Base-by-base conservation (phyloP, 2,329 filamentous ascomycete genomes). In the Ophiostoma ips region DNA sequence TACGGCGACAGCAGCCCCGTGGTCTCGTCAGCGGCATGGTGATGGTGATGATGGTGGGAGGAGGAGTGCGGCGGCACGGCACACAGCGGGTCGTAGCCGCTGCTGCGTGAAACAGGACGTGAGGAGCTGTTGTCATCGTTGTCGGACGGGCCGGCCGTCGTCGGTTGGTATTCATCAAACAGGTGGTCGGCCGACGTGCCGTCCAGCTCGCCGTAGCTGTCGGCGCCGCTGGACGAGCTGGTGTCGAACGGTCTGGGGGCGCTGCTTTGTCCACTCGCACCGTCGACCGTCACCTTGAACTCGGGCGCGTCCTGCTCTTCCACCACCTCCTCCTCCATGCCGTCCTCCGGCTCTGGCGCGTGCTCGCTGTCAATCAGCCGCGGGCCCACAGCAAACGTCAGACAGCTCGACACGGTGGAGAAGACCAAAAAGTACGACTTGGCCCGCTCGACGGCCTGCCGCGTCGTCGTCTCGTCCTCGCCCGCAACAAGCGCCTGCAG, bases 341-440 rank as follows among this genome's bases (percentile, higher is more conserved):
- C 38, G 24, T 43, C 40, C 10, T n/a, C 16, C 8, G 40, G 15
- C 33, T 46, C 44, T 3, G 67, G 64, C 1, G 60, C 61, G 47
- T 66, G 59, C 50, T 68, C 65, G 43, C 60, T 62, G 55, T 75
- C 72, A 44, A 83, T 68, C 36, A 83, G 64, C 12, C 71, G 66
- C 1, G 79, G 79, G 0, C 79, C 80, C 3, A 83, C 64, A 0
- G 76, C 76, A 59, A 83, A 84, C 0, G 79, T 83, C 52, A 83
- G 62, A 48, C 72, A 76, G 57, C 79, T 81, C 38, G 71, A 73
- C 10, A 83, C 68, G 50, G 81, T 81, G 3, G 79, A 72, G 55
- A 79, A 82, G 52, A 84, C 72, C 3, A 84, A 63, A 58, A 84
- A 82, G 60, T 81, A 84, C 13, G 75, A 76, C 58, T 81, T 77